Percentiles rank a stretch among this genome's conserved stretches.
These are phyloP conservation scores for Geotrichum carabidarum DNA, from an alignment of 1,139 yeast species.

Conservation along the genomic window DNA sequence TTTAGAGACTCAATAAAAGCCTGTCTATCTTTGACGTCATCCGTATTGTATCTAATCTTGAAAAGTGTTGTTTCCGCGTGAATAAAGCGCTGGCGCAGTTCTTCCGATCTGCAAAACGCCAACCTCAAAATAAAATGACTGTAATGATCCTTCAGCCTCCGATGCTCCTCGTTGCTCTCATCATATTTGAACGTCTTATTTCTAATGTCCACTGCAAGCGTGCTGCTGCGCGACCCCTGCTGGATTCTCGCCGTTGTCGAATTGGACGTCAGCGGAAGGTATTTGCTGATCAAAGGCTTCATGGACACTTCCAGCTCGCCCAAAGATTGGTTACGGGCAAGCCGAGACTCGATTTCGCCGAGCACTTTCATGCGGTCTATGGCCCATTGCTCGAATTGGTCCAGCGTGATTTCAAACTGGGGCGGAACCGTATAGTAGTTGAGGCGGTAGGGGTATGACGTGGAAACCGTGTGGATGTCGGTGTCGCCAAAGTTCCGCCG, in stretches of 20 bases:
- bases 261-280: conserved; percentile 54
- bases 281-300: conserved; percentile 59
- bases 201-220: conserved; percentile 20
- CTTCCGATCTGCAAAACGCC: conserved; percentile 85
- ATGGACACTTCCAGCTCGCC: conserved; percentile 63
- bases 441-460: conserved; percentile 47
- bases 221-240: conserved; percentile 19
- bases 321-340: conserved; percentile 57
- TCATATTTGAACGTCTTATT: conserved; percentile 14
- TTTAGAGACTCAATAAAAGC: conserved; percentile 53
- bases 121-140: conserved; percentile 83
- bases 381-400: conserved; percentile 93
- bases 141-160: conserved; percentile 83
- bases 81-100: conserved; percentile 70
- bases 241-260: conserved; percentile 18
- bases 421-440: conserved; percentile 76
- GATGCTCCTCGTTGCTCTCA: conserved; percentile 40
- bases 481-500: conserved; percentile 52
- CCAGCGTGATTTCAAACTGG: conserved; percentile 75
- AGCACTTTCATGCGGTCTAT: conserved; percentile 80
- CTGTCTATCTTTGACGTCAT: conserved; percentile 65
- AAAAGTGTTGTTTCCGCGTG: conserved; percentile 72
- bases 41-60: conserved; percentile 59
- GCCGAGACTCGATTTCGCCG: conserved; percentile 75
- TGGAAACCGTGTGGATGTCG: conserved; percentile 27